Evolutionary conservation across 768 basidiomycete genomes (phyloP).

Genomic region (Glaciozyma antarctica): DNA sequence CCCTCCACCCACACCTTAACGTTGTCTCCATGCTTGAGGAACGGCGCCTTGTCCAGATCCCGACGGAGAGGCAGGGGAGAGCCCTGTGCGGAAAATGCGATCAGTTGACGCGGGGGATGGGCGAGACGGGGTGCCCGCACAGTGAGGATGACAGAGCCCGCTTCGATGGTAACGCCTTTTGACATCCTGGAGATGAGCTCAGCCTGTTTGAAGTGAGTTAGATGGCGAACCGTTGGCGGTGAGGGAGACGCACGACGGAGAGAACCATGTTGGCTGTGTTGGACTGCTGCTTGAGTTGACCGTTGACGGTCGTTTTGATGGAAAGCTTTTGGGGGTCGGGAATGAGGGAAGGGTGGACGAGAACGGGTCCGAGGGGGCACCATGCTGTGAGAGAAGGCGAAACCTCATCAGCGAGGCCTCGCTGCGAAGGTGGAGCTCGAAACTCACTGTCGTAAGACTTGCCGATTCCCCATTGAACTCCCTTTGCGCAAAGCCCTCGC

Average conservation of each 20-base stretch:
- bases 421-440: not conserved
- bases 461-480: conserved; percentile 28
- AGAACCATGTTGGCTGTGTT: conserved; percentile 10
- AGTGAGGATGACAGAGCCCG: conserved; percentile 40
- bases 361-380: conserved; percentile 24
- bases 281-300: conserved; percentile 32
- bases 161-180: conserved; percentile 38
- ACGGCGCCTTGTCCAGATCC: not conserved
- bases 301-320: conserved; percentile 32
- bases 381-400: conserved; percentile 8
- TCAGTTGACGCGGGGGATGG: conserved; percentile 10
- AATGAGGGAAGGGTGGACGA: conserved; percentile 8
- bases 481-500: conserved; percentile 23
- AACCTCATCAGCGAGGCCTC: not conserved
- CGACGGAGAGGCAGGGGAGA: conserved; percentile 13
- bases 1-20: conserved; percentile 22
- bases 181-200: conserved; percentile 37
- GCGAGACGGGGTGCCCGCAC: conserved; percentile 23
- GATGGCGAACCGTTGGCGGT: conserved; percentile 21
- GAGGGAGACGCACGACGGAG: conserved; percentile 4
- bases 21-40: conserved; percentile 16
- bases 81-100: too few species aligned
- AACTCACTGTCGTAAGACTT: conserved; percentile 24
- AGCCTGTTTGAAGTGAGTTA: conserved; percentile 27
- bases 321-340: conserved; percentile 11